These are phyloP conservation scores for Zopfia rhizophila DNA, from an alignment of 2,329 filamentous ascomycete genomes.

Conservation along the genomic window DNA sequence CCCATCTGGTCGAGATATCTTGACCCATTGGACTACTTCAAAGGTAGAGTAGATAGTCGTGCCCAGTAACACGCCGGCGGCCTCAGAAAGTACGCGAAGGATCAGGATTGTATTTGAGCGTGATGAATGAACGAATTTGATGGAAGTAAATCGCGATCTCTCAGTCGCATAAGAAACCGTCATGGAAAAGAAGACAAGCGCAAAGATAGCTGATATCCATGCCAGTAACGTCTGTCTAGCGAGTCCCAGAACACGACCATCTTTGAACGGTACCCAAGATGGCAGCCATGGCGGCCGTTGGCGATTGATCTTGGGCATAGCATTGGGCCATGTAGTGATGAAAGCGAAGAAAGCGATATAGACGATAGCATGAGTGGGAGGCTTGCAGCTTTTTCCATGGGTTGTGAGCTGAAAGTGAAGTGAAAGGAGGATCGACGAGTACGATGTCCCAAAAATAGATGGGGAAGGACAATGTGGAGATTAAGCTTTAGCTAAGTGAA, in stretches of 20 bases:
- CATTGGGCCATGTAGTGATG: not conserved
- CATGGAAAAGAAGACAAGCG: constrained; percentile 20
- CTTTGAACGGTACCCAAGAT: constrained; percentile 24
- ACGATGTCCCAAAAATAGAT: constrained; percentile 25
- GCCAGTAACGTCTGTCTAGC: constrained; percentile 25
- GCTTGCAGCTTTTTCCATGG: constrained; percentile 10
- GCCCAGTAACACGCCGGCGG: constrained; percentile 20
- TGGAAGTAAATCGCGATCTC: constrained; percentile 14
- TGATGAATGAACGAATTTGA: constrained; percentile 20
- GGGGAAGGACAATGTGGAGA: too few species aligned
- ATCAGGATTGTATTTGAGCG: constrained; percentile 24
- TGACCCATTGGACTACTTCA: constrained; percentile 27
- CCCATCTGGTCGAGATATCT: constrained; percentile 24
- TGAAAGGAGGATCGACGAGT: constrained; percentile 9
- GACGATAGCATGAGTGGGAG: constrained; percentile 8
- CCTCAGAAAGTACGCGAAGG: constrained; percentile 24
- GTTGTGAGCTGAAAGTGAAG: constrained; percentile 10
- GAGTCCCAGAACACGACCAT: constrained; percentile 22
- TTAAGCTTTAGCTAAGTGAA: constrained; percentile 2
- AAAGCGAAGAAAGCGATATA: constrained; percentile 26
- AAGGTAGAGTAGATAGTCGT: constrained; percentile 25
- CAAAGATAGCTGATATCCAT: constrained; percentile 22
- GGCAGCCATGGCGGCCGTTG: constrained; percentile 27
- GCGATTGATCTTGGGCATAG: constrained; percentile 25
- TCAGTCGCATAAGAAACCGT: constrained; percentile 24